Percentiles rank a stretch among this genome's conserved stretches.
These are phyloP conservation scores for Balamuthia mandrillaris DNA, from an alignment of 208 protist species.

Conservation along the genomic window DNA sequence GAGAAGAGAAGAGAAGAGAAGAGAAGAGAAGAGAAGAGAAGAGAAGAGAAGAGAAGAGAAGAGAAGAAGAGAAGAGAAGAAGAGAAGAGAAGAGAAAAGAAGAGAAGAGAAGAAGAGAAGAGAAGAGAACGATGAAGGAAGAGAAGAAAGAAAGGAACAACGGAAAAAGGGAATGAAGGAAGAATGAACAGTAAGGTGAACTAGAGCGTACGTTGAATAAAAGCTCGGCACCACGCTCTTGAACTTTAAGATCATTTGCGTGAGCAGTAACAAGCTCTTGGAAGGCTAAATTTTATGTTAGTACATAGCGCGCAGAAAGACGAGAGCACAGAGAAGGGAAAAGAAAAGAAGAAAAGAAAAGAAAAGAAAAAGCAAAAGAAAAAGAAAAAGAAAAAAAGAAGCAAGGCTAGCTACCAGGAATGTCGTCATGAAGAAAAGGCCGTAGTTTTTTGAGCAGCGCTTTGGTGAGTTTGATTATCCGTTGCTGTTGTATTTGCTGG, in stretches of 20 bases:
- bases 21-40: too few relatives aligned
- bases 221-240: conserved; percentile 16
- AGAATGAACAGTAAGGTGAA: too few relatives aligned
- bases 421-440: background rate
- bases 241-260: conserved; percentile 10
- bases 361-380: background rate
- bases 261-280: background rate
- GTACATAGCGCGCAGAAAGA: background rate
- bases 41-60: too few relatives aligned
- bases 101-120: background rate
- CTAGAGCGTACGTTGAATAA: background rate
- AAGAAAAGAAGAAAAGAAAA: conserved; percentile 1
- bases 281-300: background rate
- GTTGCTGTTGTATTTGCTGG: background rate
- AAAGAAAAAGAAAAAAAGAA: background rate
- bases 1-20: too few relatives aligned
- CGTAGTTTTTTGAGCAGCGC: background rate
- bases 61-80: too few relatives aligned
- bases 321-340: background rate
- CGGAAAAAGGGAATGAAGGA: background rate
- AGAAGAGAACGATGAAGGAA: background rate
- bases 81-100: too few relatives aligned
- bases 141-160: background rate
- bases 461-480: conserved; percentile 1
- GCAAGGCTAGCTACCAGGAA: background rate